Base-by-base conservation (phyloP, 2,329 filamentous ascomycete genomes). In the Fonsecaea erecta region DNA sequence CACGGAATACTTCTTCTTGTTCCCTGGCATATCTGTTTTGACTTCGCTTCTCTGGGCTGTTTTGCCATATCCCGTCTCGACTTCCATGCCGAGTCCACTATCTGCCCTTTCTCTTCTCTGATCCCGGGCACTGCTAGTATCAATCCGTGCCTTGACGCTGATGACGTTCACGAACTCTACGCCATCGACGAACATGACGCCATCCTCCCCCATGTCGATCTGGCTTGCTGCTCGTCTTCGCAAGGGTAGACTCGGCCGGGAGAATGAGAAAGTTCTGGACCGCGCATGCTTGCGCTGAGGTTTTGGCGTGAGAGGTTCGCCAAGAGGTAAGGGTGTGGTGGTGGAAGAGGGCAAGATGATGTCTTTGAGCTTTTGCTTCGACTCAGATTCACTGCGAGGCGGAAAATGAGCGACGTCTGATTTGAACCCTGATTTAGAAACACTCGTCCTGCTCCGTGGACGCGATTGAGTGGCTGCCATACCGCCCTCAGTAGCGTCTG, bases 151-250 rank as follows among this genome's bases (percentile, higher is more conserved):
- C 24, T 64, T 63, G n/a, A 68, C 16, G 21, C 52, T 55, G 24
- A 68, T 66, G 26, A 68, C 64, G 60, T 68, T 68, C 53, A 68
- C 59, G 26, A 68, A 68, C 18, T 68, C 67, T 2, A 68, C 67
- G 7, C 67, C 67, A 24, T 67, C 60, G 9, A 68, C 58, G 16
- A 66, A 40, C 64, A 68, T 68, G 18, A 64, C 48, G 11, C 64
- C 67, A 16, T 64, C 60, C 26, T 65, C 63, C n/a, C 58, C 60
- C 53, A 68, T 62, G 11, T 60, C 46, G 14, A 60, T 37, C 24
- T 37, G 52, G 24, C 35, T 35, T 8, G 43, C 24, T 4, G 57
- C 18, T 28, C 51, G 52, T 32, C 46, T 18, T 8, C 43, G 24
- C 12, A 60, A 24, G 14, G 57, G 51, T 5, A 52, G 46, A 48